Evolutionary conservation across 164 flowering plant genomes (phyloP), one percentile per base, ranked within the genome.

Genomic region (Warburgia ugandensis): DNA sequence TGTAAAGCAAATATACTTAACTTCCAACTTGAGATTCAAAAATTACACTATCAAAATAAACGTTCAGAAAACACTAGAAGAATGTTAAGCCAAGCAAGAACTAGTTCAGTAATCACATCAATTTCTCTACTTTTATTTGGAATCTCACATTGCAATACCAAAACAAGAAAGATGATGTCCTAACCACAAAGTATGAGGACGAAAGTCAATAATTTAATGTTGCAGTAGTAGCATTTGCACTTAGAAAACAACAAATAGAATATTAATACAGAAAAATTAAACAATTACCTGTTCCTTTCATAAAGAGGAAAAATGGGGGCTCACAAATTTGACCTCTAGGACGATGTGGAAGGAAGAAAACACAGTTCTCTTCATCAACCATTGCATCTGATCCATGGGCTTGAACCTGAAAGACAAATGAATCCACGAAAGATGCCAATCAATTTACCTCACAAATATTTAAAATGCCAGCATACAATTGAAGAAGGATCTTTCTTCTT

Each of bases 361-460:
- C 84, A 60, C 97, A 86, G 54, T 83, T 83, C 8, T 87, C 96
- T 67, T 84, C 96, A 33, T 91, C 97, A 47, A 91, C 94, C 97
- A 91, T 91, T 48, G 86, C 97, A 74, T 91, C 97, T 19, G 92
- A 81, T 46, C 97, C 97, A 68, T 91, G 97, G 29, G 97, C 94
- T 69, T 91, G 96, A 61, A 90, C 85, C 97, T 90, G 68, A 10
- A n/a, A 43, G 6, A 29, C 14, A 11, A 21, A 13, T n/a, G 7
- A n/a, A 1, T 46, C 19, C 17, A 26, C 20, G 29, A 17, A 27
- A 10, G 20, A 13, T 13, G n/a, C n/a, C 1, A 5, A 4, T 0
- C 3, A 12, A 23, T n/a, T 5, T 6, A 2, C n/a, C 36, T 1
- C 30, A 46, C 13, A 29, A 14, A 27, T 5, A 3, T 27, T 13